Evolutionary conservation across 2,329 filamentous ascomycete species (phyloP), one percentile per base, ranked within the genome.

Genomic region (Phaeomoniella chlamydospora): DNA sequence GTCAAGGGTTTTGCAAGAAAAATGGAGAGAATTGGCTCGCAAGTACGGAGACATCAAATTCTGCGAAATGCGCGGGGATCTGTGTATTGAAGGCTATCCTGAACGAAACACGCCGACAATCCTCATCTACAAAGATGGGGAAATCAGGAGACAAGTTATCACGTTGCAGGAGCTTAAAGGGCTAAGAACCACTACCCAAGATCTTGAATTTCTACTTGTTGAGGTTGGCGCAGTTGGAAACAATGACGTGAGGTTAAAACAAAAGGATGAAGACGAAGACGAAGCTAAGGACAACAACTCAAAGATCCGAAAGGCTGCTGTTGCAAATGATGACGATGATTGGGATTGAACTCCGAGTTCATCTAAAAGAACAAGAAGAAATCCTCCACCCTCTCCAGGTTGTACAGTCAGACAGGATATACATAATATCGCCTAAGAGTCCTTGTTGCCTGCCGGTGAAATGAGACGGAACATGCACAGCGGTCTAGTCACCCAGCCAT

Each of bases 11-110:
- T 61, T 96, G 47, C 77, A 78, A 1, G 81, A 93, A 52, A 66
- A 94, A 14, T 98, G 88, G 87, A 70, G 79, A 22, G 76, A 86
- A 50, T 70, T 90, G 29, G 88, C 90, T 1, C 62, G 60, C 40
- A 85, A 88, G 50, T 98, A 86, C 52, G 85, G 86, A 14, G 88
- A 98, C 45, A 67, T 98, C 56, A 98, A 98, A 61, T 98, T 98
- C 59, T 96, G 88, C 56, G 84, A 96, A 62, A 96, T 98, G 47
- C 74, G 79, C 47, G 90, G 79, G 4, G 78, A 85, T 52, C 75
- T 94, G 62, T 94, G 90, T 39, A 94, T 98, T 47, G 90, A 96
- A 56, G 85, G 85, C 29, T 98, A 98, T 57, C 90, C 90, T 2
- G 90, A 96, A 50, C 72, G 73, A 39, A 98, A 98, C 56, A 94